These are phyloP conservation scores for Ophiorrhiza pumila DNA, from an alignment of 257 asterid genomes.

Conservation along the genomic window DNA sequence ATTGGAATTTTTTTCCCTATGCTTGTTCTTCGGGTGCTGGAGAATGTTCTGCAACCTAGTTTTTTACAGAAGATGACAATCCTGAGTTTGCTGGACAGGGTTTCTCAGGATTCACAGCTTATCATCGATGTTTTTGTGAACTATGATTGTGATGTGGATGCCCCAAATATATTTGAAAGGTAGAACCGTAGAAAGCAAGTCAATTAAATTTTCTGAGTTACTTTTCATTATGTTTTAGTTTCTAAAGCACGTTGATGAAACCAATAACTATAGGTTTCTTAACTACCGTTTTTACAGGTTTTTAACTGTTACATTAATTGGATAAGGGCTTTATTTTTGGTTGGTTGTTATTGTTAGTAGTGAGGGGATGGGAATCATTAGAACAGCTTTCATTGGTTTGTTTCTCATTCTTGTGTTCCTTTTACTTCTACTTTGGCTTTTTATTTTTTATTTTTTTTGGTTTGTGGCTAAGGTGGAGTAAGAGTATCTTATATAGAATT, in stretches of 20 bases:
- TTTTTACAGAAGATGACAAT: slow-evolving; percentile 96
- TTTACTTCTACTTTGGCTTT: not conserved
- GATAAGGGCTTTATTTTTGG: not conserved
- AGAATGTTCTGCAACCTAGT: slow-evolving; percentile 98
- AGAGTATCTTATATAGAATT: no score
- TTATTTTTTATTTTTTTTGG: not conserved
- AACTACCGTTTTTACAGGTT: not conserved
- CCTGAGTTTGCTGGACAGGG: slow-evolving; percentile 74
- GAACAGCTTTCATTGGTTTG: not conserved
- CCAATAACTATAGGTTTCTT: not conserved
- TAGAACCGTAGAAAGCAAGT: slow-evolving; percentile 72
- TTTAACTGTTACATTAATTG: not conserved
- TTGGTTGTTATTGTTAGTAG: not conserved
- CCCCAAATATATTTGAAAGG: slow-evolving; percentile 98
- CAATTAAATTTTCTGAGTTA: not conserved
- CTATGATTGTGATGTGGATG: slow-evolving; percentile 97
- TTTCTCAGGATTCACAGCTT: slow-evolving; percentile 79
- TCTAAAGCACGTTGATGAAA: not conserved
- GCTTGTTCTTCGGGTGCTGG: slow-evolving; percentile 95
- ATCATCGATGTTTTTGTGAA: slow-evolving; percentile 84
- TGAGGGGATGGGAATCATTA: not conserved
- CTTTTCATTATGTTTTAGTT: not conserved
- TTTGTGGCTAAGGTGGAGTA: no score
- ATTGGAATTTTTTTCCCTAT: slow-evolving; percentile 94
- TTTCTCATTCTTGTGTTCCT: not conserved